Evolutionary conservation across 306 rosid species (phyloP).

Genomic region (Rosa lucieae): DNA sequence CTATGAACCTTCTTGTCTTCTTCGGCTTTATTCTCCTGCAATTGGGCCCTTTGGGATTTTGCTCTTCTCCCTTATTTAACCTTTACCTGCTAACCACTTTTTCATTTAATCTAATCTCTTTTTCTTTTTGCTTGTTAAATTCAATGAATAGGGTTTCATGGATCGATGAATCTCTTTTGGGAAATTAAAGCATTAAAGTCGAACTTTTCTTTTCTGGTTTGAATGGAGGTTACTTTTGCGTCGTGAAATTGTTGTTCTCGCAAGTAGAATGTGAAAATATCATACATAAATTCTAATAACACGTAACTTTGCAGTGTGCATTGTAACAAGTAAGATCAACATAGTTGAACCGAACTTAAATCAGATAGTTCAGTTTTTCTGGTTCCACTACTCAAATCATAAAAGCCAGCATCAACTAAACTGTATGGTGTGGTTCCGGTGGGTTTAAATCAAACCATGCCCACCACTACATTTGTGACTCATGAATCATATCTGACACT

Average conservation of each 20-base stretch:
- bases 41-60: neutral
- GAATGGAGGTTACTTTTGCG: too few relatives aligned
- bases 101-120: neutral
- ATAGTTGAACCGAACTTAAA: too few relatives aligned
- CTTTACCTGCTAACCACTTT: neutral
- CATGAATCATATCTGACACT: too few relatives aligned
- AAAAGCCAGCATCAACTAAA: too few relatives aligned
- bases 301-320: too few relatives aligned
- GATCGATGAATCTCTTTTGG: neutral
- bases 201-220: too few relatives aligned
- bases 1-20: conserved; percentile 17
- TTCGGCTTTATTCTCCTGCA: neutral
- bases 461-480: neutral
- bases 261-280: too few relatives aligned
- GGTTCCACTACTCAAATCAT: too few relatives aligned
- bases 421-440: neutral
- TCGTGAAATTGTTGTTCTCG: too few relatives aligned
- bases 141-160: neutral
- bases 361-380: too few relatives aligned
- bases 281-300: too few relatives aligned
- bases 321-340: too few relatives aligned
- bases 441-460: neutral
- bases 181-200: neutral
- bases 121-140: neutral
- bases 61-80: neutral